Evolutionary conservation across 2,329 filamentous ascomycete genomes (phyloP).

Genomic region (Arachnomyces sp.): DNA sequence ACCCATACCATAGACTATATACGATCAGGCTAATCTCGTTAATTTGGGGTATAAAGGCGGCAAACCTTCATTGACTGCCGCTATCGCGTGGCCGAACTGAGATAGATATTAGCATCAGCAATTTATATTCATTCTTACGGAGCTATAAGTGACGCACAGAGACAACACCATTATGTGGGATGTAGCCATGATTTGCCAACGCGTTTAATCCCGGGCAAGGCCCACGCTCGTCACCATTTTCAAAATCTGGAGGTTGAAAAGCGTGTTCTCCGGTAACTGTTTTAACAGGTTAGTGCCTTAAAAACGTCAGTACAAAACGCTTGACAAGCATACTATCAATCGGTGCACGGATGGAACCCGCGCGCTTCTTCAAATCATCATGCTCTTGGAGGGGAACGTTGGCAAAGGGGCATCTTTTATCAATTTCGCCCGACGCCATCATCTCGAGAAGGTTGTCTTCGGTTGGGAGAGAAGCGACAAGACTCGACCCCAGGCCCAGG

Average conservation of each 20-base stretch:
- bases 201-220: constrained; percentile 37
- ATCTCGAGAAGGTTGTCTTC: too few relatives aligned
- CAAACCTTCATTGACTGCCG: constrained; percentile 27
- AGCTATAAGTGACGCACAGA: constrained; percentile 14
- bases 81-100: constrained; percentile 27
- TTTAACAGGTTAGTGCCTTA: too few relatives aligned
- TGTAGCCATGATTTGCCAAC: constrained; percentile 36
- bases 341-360: too few relatives aligned
- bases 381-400: too few relatives aligned
- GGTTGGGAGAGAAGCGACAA: too few relatives aligned
- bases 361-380: too few relatives aligned
- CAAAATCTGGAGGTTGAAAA: constrained; percentile 27
- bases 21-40: constrained; percentile 3
- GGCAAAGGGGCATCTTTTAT: too few relatives aligned
- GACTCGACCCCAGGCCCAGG: too few relatives aligned
- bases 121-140: background rate
- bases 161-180: constrained; percentile 33
- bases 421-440: too few relatives aligned
- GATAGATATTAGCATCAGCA: constrained; percentile 8
- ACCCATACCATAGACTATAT: constrained; percentile 41
- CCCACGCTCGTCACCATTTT: constrained; percentile 30
- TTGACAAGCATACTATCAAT: too few relatives aligned
- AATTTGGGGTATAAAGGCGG: background rate
- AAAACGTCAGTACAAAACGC: too few relatives aligned
- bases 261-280: constrained; percentile 27